Percentiles rank a stretch among this genome's conserved stretches.
Evolutionary conservation across 768 basidiomycete species (phyloP).

Genomic region (Hortiboletus flavorubellus): DNA sequence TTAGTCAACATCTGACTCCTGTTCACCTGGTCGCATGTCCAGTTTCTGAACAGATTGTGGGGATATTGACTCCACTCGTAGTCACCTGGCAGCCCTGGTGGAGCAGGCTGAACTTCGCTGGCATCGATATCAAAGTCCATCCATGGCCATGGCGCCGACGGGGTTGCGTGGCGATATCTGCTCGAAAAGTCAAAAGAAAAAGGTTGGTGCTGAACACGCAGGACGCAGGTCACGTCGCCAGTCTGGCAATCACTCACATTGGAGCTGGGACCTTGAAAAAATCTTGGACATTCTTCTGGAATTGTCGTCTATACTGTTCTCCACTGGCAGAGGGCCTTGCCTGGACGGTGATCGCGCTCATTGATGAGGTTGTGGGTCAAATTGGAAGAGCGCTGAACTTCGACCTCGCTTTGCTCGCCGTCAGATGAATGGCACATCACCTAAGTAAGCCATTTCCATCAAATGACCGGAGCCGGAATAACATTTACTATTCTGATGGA

Average conservation of each 20-base stretch:
- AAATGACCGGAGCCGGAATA: slow-evolving; percentile 9
- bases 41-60: slow-evolving; percentile 49
- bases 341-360: slow-evolving; percentile 3
- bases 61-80: slow-evolving; percentile 42
- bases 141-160: slow-evolving; percentile 42
- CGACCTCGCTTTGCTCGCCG: background rate
- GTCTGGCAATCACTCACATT: slow-evolving; percentile 13
- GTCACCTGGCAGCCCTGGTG: background rate
- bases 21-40: slow-evolving; percentile 44
- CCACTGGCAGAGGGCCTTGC: background rate
- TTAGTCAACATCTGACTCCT: slow-evolving; percentile 33
- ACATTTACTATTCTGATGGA: slow-evolving; percentile 9
- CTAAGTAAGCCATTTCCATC: slow-evolving; percentile 7
- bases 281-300: background rate
- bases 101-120: background rate
- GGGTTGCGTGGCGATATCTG: slow-evolving; percentile 35
- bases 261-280: slow-evolving; percentile 19
- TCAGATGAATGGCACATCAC: background rate
- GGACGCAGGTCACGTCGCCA: too few species aligned
- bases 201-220: background rate
- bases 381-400: background rate
- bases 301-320: background rate
- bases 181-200: background rate
- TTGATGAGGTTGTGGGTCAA: background rate
- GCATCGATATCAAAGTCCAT: slow-evolving; percentile 27